These are phyloP conservation scores for Tanacetum coccineum DNA, from an alignment of 129 eudicot species.

Conservation along the genomic window DNA sequence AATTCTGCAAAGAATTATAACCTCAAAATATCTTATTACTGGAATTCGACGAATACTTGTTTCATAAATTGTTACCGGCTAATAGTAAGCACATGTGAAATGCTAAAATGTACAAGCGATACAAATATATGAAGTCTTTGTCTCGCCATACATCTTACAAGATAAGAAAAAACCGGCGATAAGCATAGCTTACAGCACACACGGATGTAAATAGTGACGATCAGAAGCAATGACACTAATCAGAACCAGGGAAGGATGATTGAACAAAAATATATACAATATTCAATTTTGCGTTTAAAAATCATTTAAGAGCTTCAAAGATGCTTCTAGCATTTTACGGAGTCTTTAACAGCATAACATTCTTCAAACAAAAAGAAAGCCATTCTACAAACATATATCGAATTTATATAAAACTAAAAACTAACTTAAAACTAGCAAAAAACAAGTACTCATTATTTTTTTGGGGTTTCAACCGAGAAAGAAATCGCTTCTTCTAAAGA, in stretches of 20 bases:
- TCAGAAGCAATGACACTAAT: too few relatives aligned
- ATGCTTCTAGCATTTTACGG: background rate
- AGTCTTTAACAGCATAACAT: conserved; percentile 13
- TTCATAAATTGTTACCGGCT: too few relatives aligned
- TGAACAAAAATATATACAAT: conserved; percentile 16
- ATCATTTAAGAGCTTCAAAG: conserved; percentile 3
- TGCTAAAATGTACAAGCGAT: too few relatives aligned
- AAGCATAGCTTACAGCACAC: too few relatives aligned
- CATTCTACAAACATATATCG: conserved; percentile 32
- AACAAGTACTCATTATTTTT: conserved; percentile 19
- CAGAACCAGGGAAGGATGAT: background rate
- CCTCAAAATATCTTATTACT: too few relatives aligned
- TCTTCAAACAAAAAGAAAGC: conserved; percentile 27
- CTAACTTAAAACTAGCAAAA: conserved; percentile 12
- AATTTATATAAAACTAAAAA: conserved; percentile 15
- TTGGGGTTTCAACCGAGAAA: conserved; percentile 42
- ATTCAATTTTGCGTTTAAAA: conserved; percentile 16
- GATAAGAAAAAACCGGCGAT: too few relatives aligned
- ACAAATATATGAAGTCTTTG: too few relatives aligned
- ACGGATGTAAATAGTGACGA: too few relatives aligned
- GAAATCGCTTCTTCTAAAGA: conserved; percentile 51
- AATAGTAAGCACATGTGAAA: too few relatives aligned
- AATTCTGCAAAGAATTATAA: too few relatives aligned
- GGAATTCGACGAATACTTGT: too few relatives aligned
- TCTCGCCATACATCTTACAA: too few relatives aligned